These are phyloP conservation scores for Phytophthora pluvialis DNA, from an alignment of 352 stramenopile species.

Conservation along the genomic window DNA sequence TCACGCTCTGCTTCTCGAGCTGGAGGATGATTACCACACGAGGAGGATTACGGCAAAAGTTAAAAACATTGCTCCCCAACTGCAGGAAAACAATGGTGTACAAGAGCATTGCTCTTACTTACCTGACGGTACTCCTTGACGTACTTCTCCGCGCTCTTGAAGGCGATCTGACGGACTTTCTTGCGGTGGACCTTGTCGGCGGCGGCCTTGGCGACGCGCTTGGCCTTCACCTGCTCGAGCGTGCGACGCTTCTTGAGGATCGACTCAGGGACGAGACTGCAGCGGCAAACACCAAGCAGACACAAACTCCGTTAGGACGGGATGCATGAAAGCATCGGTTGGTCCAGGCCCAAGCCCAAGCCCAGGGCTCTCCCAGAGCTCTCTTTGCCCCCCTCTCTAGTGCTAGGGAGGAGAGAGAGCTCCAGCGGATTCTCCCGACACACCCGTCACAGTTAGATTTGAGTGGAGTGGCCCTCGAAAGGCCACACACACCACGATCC, in stretches of 20 bases:
- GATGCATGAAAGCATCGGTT: conserved; percentile 56
- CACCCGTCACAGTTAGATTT: conserved; percentile 91
- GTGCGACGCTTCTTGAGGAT: conserved; percentile 93
- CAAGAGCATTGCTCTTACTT: conserved; percentile 19
- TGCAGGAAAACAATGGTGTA: background rate
- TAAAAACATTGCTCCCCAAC: background rate
- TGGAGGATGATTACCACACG: conserved; percentile 20
- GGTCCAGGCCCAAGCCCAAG: background rate
- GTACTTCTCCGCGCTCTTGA: conserved; percentile 98
- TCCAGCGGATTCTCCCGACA: conserved; percentile 42
- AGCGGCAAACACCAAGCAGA: conserved; percentile 16
- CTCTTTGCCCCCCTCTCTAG: background rate
- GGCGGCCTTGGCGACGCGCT: conserved; percentile 76
- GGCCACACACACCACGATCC: conserved; percentile 86
- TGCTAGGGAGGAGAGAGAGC: conserved; percentile 4
- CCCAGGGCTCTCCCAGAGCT: background rate
- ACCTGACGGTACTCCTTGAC: conserved; percentile 97
- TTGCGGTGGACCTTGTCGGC: conserved; percentile 86
- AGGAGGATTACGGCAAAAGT: conserved; percentile 3
- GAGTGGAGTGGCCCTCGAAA: conserved; percentile 68
- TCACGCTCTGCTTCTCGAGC: conserved; percentile 93
- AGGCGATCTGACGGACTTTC: conserved; percentile 90
- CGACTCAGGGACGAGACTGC: conserved; percentile 89
- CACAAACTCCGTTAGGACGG: conserved; percentile 69
- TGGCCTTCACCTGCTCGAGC: conserved; percentile 88